Evolutionary conservation across 1,284 basidiomycete species (phyloP), one percentile per base, ranked within the genome.

Genomic region (Meira nashicola): DNA sequence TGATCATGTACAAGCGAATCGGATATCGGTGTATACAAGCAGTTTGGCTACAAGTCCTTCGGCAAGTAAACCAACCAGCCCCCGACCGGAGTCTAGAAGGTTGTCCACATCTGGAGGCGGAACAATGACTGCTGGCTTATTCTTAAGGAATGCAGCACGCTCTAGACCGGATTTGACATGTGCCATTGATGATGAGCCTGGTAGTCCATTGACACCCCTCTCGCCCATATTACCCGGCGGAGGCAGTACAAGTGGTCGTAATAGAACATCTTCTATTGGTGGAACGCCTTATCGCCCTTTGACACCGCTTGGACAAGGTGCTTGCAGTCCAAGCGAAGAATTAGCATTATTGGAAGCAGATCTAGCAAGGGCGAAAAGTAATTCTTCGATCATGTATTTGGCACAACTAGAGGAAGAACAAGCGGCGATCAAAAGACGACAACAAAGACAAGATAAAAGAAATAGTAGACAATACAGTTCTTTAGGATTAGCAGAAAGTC

Each of bases 81-180:
- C 46, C 17, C 46, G 46, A 14, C 12, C 33, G 6, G 39, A 46
- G 28, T 25, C 11, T 21, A 54, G 41, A 7, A n/a, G 37, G 19
- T 33, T 17, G 6, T 44, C 23, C 23, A 33, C 7, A 33, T 33
- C 49, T 55, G 55, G 44, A 59, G 6, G 57, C 17, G 15, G 19
- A 52, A 38, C 17, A 47, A 50, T 38, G 39, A 38, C 38, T 23
- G n/a, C 19, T 38, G 54, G 64, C 58, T 57, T 54, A 46, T 64
- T 66, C 61, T 61, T 60, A 58, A 64, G 54, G 50, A 56, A 56
- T 17, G 55, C 44, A 40, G 14, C 7, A 14, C 3, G 39, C 43
- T 60, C 55, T 52, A 55, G 43, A 14, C 28, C 28, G 28, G 28
- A 33, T 33, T 33, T 33, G 28, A 33, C 28, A 3, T 33, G 28